Conservation (phyloP, 345 rosid genomes). For the Salix arbutifolia region DNA sequence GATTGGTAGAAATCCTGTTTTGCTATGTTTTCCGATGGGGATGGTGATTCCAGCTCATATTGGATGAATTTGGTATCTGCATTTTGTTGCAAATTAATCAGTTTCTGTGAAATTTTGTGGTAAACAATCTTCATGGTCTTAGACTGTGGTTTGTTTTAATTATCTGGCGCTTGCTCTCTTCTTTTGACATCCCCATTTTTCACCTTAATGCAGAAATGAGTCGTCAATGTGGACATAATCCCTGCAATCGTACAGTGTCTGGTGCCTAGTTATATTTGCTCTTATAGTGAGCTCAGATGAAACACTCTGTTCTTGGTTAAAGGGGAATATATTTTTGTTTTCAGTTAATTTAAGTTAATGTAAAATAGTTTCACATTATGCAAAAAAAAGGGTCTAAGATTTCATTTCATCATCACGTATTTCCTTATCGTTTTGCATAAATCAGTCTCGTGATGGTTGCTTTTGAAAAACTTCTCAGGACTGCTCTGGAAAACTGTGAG, state of each 20-base stretch:
- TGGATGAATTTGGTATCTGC: neutral
- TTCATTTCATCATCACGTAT: neutral
- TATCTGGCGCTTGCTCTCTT: neutral
- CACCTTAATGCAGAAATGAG: neutral
- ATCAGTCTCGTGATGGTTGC: neutral
- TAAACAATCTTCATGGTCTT: neutral
- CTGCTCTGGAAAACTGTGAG: neutral
- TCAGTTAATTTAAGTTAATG: neutral
- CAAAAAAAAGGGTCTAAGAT: neutral
- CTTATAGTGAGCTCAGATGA: neutral
- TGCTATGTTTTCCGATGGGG: neutral
- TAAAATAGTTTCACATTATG: neutral
- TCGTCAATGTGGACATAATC: neutral
- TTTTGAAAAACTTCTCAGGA: neutral
- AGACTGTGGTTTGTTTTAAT: neutral
- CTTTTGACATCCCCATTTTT: neutral
- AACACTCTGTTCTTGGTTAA: neutral
- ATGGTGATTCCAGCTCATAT: neutral
- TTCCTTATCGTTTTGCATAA: neutral
- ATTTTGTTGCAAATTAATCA: neutral
- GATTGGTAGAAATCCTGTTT: neutral
- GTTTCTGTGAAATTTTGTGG: neutral
- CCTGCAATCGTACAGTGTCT: neutral
- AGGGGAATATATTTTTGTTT: too few species aligned
- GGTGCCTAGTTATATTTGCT: neutral